These are phyloP conservation scores for Rhizopogon salebrosus DNA, from an alignment of 768 basidiomycete genomes.

Conservation along the genomic window DNA sequence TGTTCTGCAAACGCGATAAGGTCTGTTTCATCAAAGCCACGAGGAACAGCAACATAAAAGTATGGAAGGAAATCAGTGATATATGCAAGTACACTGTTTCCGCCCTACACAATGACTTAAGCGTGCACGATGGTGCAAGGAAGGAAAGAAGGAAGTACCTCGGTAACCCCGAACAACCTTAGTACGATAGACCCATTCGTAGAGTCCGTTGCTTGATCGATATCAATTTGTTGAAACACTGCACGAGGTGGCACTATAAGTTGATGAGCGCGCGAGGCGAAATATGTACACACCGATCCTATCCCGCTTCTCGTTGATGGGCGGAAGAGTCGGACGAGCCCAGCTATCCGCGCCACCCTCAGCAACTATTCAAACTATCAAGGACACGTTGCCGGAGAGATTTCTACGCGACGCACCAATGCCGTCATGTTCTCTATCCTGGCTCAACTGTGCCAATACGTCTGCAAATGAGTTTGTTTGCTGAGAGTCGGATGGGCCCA, in stretches of 20 bases:
- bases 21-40: conserved; percentile 73
- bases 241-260: not conserved
- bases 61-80: conserved; percentile 86
- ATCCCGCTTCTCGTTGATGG: conserved; percentile 56
- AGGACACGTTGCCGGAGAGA: not conserved
- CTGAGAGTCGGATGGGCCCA: conserved; percentile 32
- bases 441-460: conserved; percentile 56
- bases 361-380: conserved; percentile 35
- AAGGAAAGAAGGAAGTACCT: conserved; percentile 39
- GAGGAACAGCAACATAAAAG: conserved; percentile 86
- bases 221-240: conserved; percentile 97
- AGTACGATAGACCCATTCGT: conserved; percentile 38
- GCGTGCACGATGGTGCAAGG: not conserved
- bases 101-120: conserved; percentile 41
- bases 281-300: conserved; percentile 50
- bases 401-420: conserved; percentile 30
- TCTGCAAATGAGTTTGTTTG: conserved; percentile 51
- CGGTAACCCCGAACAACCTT: conserved; percentile 88
- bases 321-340: conserved; percentile 56
- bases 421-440: conserved; percentile 37
- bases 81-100: conserved; percentile 84
- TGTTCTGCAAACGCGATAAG: conserved; percentile 56
- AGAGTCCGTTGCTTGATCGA: conserved; percentile 60
- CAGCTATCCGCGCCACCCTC: conserved; percentile 79
- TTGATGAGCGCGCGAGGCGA: not conserved